Conservation (phyloP, 805 yeast species). For the Ogataea haglerorum region DNA sequence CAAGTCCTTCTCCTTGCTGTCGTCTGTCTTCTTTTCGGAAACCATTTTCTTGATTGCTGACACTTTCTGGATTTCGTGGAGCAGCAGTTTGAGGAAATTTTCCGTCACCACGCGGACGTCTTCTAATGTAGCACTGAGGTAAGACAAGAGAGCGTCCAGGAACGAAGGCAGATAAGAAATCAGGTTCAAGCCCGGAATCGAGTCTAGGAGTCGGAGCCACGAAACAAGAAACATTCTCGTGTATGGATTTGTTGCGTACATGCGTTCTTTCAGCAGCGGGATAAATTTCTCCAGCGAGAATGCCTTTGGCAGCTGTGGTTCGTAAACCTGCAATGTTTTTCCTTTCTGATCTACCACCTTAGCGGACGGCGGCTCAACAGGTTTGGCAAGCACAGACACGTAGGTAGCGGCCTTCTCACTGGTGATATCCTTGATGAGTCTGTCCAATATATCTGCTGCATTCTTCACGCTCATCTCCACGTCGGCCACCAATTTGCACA, state of each 20-base stretch:
- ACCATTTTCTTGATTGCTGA: slow-evolving; percentile 60
- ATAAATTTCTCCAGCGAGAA: slow-evolving; percentile 85
- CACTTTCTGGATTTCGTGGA: slow-evolving; percentile 79
- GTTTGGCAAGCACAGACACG: slow-evolving; percentile 57
- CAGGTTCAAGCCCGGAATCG: slow-evolving; percentile 87
- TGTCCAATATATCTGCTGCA: slow-evolving; percentile 90
- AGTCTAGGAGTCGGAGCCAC: slow-evolving; percentile 90
- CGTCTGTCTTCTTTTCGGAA: slow-evolving; percentile 28
- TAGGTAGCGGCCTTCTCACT: slow-evolving; percentile 91
- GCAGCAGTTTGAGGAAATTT: slow-evolving; percentile 65
- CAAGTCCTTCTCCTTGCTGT: slow-evolving; percentile 46
- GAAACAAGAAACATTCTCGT: slow-evolving; percentile 88
- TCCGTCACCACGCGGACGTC: slow-evolving; percentile 88
- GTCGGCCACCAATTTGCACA: slow-evolving; percentile 87
- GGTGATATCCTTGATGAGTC: slow-evolving; percentile 89
- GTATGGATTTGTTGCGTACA: slow-evolving; percentile 88
- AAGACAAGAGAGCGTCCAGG: slow-evolving; percentile 76
- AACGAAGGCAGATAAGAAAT: slow-evolving; percentile 86
- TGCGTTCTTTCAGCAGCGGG: slow-evolving; percentile 86
- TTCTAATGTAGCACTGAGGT: slow-evolving; percentile 75
- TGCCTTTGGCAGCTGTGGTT: slow-evolving; percentile 58
- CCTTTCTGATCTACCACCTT: slow-evolving; percentile 54
- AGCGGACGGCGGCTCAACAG: slow-evolving; percentile 38
- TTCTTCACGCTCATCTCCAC: slow-evolving; percentile 88
- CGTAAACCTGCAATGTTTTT: slow-evolving; percentile 55